These are phyloP conservation scores for Porphyridium purpureum DNA, from an alignment of 23 red algal species.

Conservation along the genomic window DNA sequence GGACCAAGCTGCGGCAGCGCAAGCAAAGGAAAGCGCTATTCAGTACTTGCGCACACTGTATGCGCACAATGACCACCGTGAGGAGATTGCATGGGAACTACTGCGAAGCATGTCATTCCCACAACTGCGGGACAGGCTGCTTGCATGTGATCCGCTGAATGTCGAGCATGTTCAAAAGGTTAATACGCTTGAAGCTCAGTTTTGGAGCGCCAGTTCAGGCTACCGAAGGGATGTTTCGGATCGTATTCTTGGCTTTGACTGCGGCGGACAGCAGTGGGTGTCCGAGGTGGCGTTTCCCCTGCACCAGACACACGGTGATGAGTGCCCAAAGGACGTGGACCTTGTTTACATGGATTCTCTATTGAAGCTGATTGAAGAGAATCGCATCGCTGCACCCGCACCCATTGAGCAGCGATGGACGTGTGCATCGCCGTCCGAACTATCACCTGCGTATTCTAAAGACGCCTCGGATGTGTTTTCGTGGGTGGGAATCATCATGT, in stretches of 20 bases:
- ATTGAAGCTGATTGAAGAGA: constrained; percentile 42
- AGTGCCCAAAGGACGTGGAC: constrained; percentile 3
- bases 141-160: constrained; percentile 51
- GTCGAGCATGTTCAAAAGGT: constrained; percentile 40
- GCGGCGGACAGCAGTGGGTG: constrained; percentile 93
- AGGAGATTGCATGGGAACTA: neutral
- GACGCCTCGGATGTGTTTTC: constrained; percentile 17
- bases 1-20: too few relatives aligned
- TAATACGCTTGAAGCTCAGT: constrained; percentile 62
- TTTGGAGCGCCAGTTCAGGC: constrained; percentile 36
- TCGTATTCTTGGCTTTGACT: constrained; percentile 73
- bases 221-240: constrained; percentile 49
- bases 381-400: constrained; percentile 53
- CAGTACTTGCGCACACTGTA: too few relatives aligned
- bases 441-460: neutral
- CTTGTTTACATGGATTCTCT: constrained; percentile 39
- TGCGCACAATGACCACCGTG: too few relatives aligned
- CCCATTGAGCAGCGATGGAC: constrained; percentile 92
- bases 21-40: too few relatives aligned
- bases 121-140: constrained; percentile 45
- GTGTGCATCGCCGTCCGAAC: neutral
- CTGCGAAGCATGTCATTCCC: constrained; percentile 19
- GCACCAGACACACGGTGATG: constrained; percentile 2
- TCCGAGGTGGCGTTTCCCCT: constrained; percentile 67
- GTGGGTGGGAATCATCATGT: constrained; percentile 98